These are phyloP conservation scores for Pyrenophora teres DNA, from an alignment of 2,329 filamentous ascomycete species.

Conservation along the genomic window DNA sequence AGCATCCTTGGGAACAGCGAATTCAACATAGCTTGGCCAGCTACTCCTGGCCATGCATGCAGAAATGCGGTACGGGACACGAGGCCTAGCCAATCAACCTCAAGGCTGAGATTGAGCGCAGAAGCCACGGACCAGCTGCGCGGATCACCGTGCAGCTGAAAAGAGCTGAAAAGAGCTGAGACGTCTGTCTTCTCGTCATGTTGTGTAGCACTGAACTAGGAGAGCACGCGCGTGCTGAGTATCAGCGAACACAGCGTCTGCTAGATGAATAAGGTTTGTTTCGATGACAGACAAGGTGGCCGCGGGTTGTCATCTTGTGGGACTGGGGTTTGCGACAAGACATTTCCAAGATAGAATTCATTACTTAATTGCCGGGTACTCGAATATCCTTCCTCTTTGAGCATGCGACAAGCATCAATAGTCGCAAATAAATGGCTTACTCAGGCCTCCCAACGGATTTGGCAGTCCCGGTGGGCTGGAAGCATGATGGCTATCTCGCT, in stretches of 20 bases:
- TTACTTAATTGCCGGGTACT: too few species aligned
- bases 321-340: not conserved
- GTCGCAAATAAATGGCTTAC: not conserved
- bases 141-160: slow-evolving; percentile 6
- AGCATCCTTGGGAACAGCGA: not conserved
- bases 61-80: slow-evolving; percentile 1
- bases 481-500: not conserved
- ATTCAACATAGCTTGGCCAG: slow-evolving; percentile 3
- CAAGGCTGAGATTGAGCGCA: slow-evolving; percentile 1
- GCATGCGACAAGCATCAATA: not conserved
- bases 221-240: not conserved
- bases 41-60: not conserved
- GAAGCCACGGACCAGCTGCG: not conserved
- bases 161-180: slow-evolving; percentile 2
- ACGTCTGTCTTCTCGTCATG: not conserved
- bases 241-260: too few species aligned
- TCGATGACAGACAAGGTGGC: too few species aligned
- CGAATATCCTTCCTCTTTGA: too few species aligned
- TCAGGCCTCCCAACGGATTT: not conserved
- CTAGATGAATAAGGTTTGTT: too few species aligned
- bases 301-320: not conserved
- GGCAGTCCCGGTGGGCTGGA: not conserved
- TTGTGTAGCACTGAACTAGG: not conserved
- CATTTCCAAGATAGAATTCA: too few species aligned
- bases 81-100: slow-evolving; percentile 3